Evolutionary conservation across 2,329 filamentous ascomycete genomes (phyloP), one percentile per base, ranked within the genome.

Genomic region (Fusarium dimerum): DNA sequence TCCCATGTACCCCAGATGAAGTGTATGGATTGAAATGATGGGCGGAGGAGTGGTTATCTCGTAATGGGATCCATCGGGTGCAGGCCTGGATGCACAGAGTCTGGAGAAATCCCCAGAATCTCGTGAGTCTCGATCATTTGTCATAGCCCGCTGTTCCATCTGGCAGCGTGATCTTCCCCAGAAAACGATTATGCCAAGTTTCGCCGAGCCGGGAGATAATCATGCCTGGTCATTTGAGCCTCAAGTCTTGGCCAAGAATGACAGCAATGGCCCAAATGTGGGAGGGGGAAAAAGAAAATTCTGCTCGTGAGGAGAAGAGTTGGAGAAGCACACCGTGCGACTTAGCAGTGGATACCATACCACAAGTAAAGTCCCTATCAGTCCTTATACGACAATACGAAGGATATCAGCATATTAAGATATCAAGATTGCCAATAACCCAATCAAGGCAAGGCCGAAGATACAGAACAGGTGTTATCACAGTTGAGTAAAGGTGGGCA

Each of bases 361-460:
- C 20, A 26, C 20, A 26, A 26, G 20, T 7, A 26, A 7, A 7
- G 5, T 26, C 20, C 20, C 20, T 26, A 26, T 26, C 20, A 26
- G 20, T 7, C 20, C 20, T 26, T 26, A 5, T 26, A 26, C 20
- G 7, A 26, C 20, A 7, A 26, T 26, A 26, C 20, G 20, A 26
- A 36, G 11, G 32, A 36, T 29, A 47, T 43, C 51, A 46, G 50
- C 50, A 47, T 26, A 52, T 51, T 17, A 43, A 47, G 42, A 51
- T 54, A 26, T 26, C 20, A 4, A 26, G 20, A 26, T 26, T 26
- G 7, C 20, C 52, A 51, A 40, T 20, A 47, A 53, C 16, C 54
- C 52, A 59, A 59, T 61, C 51, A 61, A 65, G 59, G 61, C 55
- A 30, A 51, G 43, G 52, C 61, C 62, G 57, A 62, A 54, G 52